Evolutionary conservation across 768 basidiomycete genomes (phyloP).

Genomic region (Tylopilus intermedius): DNA sequence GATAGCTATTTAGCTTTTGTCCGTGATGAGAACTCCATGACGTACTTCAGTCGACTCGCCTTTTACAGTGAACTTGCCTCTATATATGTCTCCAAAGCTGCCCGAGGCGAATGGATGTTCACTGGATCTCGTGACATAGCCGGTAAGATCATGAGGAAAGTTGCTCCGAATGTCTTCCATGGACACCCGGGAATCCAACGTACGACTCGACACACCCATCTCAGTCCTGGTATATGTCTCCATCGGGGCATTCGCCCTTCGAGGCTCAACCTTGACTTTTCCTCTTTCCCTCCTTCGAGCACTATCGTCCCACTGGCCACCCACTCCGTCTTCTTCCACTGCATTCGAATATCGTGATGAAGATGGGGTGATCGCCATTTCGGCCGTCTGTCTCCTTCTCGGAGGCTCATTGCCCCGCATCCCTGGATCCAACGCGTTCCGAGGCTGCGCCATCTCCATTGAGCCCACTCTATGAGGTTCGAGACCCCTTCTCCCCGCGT

Average conservation of each 20-base stretch:
- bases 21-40: not conserved
- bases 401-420: not conserved
- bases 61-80: not conserved
- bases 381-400: not conserved
- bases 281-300: not conserved
- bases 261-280: not conserved
- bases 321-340: not conserved
- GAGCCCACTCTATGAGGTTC: not conserved
- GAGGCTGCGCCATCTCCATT: not conserved
- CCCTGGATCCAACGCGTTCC: not conserved
- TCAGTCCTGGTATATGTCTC: not conserved
- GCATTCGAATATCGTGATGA: not conserved
- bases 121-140: not conserved
- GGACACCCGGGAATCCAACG: not conserved
- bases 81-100: not conserved
- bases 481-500: not conserved
- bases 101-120: not conserved
- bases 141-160: slow-evolving; percentile 3
- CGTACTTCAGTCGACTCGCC: not conserved
- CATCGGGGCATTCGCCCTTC: not conserved
- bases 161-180: not conserved
- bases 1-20: not conserved
- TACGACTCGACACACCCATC: no score
- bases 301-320: not conserved
- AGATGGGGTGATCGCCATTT: not conserved